Evolutionary conservation across 2,329 filamentous ascomycete genomes (phyloP).

Genomic region (Magnaporthiopsis poae): DNA sequence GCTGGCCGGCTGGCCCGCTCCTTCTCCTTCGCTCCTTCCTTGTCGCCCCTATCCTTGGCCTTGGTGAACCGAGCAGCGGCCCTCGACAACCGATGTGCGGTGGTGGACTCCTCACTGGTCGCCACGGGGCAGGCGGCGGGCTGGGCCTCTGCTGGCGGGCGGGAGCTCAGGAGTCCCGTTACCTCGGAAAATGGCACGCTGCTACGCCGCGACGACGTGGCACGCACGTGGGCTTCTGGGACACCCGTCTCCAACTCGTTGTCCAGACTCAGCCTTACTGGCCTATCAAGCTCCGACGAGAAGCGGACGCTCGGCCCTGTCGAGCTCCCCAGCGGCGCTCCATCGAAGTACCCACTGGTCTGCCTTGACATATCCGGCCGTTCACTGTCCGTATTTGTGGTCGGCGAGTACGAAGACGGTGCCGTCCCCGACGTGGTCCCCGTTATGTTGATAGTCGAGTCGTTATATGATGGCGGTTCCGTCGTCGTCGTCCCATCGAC

Average conservation of each 20-base stretch:
- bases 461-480: slow-evolving; percentile 51
- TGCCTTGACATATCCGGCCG: slow-evolving; percentile 23
- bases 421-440: slow-evolving; percentile 18
- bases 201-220: slow-evolving; percentile 12
- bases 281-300: slow-evolving; percentile 44
- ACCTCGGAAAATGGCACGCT: slow-evolving; percentile 12
- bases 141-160: not conserved
- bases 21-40: slow-evolving; percentile 1
- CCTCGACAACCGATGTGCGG: slow-evolving; percentile 45
- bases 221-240: not conserved
- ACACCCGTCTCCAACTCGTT: slow-evolving; percentile 19
- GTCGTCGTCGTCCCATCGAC: slow-evolving; percentile 36
- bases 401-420: slow-evolving; percentile 10
- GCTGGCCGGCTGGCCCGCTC: slow-evolving; percentile 40
- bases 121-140: slow-evolving; percentile 21
- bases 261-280: slow-evolving; percentile 37
- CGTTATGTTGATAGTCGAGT: slow-evolving; percentile 35
- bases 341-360: slow-evolving; percentile 38
- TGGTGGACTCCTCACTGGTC: slow-evolving; percentile 41
- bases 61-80: slow-evolving; percentile 46
- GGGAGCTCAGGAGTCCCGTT: not conserved
- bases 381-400: slow-evolving; percentile 19
- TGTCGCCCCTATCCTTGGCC: slow-evolving; percentile 15
- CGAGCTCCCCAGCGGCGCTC: slow-evolving; percentile 22
- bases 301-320: slow-evolving; percentile 42